A percentile compares a stretch with the other conserved stretches of the same genome.
Evolutionary conservation across 495 filamentous ascomycete genomes (phyloP).

Genomic region (Neurospora terricola): DNA sequence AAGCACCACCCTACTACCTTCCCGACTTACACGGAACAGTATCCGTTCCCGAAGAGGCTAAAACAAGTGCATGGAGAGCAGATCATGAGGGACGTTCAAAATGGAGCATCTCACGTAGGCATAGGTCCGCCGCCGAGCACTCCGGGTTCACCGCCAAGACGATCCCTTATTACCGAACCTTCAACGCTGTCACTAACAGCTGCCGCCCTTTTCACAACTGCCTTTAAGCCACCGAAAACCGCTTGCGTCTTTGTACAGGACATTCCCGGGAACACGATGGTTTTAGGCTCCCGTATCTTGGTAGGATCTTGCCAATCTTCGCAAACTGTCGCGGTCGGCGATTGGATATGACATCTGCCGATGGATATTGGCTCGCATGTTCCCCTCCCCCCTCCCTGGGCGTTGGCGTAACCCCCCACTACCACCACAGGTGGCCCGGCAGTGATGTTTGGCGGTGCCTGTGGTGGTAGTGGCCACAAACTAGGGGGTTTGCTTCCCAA

Average conservation of each 20-base stretch:
- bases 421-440: constrained; percentile 1
- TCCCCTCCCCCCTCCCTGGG: constrained; percentile 16
- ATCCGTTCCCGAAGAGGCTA: background rate
- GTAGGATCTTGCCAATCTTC: background rate
- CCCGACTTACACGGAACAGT: background rate
- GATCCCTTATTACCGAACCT: background rate
- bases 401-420: constrained; percentile 2
- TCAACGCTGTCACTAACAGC: background rate
- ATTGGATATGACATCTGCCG: constrained; percentile 29
- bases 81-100: background rate
- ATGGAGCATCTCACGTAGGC: no score
- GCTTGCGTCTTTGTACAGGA: background rate
- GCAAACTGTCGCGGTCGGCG: constrained; percentile 1
- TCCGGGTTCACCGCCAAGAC: background rate
- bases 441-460: background rate
- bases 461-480: background rate
- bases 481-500: background rate
- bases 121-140: no score
- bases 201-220: background rate
- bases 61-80: background rate
- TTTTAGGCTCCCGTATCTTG: background rate
- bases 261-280: background rate
- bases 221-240: background rate
- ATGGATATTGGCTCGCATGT: constrained; percentile 9
- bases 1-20: background rate